Conservation (phyloP, 2,329 filamentous ascomycete genomes). For the Botrytis deweyae region DNA sequence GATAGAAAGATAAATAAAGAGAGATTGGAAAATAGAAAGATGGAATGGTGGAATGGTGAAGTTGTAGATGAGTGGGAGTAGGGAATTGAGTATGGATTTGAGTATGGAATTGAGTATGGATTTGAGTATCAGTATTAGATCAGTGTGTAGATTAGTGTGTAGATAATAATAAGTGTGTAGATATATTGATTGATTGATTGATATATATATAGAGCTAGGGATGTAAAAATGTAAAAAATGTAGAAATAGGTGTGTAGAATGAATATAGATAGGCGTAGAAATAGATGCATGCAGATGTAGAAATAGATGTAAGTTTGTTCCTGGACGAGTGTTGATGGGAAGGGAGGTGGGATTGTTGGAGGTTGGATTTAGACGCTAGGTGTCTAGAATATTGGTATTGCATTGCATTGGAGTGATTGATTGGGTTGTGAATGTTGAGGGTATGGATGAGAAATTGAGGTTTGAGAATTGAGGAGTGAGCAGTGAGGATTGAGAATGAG, state of each 20-base stretch:
- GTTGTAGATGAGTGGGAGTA: neutral
- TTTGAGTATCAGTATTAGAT: no score
- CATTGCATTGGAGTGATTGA: neutral
- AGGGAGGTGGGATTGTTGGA: neutral
- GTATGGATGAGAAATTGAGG: neutral
- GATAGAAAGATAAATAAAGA: no score
- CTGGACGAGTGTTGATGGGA: neutral
- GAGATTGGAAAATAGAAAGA: no score
- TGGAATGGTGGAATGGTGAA: neutral
- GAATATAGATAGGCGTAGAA: no score
- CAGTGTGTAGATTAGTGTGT: neutral
- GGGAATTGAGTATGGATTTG: no score
- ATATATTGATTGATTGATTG: no score
- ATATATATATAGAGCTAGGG: no score
- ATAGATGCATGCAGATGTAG: no score
- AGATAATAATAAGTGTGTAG: neutral
- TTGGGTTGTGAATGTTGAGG: neutral
- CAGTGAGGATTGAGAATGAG: no score
- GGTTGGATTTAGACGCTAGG: neutral
- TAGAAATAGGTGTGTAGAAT: neutral
- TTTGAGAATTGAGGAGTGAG: no score
- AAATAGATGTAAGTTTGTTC: neutral
- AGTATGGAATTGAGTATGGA: no score
- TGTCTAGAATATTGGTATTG: neutral
- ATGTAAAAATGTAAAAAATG: no score